These are phyloP conservation scores for Grigorovia humatica DNA, from an alignment of 805 yeast species.

Conservation along the genomic window DNA sequence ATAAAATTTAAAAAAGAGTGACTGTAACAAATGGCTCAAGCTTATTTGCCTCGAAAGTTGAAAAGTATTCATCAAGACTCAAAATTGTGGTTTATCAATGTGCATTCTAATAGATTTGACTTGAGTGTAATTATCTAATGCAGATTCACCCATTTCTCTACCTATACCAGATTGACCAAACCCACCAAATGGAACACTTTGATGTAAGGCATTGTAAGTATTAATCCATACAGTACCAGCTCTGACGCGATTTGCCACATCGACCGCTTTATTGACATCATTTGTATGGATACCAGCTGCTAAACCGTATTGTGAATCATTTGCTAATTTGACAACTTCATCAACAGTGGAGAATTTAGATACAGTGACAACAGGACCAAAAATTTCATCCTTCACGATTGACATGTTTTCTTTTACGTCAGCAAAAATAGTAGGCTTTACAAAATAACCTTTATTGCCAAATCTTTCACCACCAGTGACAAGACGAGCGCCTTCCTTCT, in stretches of 20 bases:
- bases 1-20: neutral
- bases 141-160: slow-evolving; percentile 85
- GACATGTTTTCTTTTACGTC: slow-evolving; percentile 58
- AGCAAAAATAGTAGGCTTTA: slow-evolving; percentile 66
- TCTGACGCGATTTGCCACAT: slow-evolving; percentile 61
- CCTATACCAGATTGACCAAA: slow-evolving; percentile 87
- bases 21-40: no score
- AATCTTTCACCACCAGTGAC: slow-evolving; percentile 60
- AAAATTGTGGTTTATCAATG: slow-evolving; percentile 4
- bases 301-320: slow-evolving; percentile 74
- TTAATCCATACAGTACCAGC: slow-evolving; percentile 92
- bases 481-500: slow-evolving; percentile 72
- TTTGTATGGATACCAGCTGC: slow-evolving; percentile 86
- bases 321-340: slow-evolving; percentile 69
- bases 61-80: neutral
- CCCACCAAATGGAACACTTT: slow-evolving; percentile 87
- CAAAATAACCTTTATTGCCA: slow-evolving; percentile 53
- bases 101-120: slow-evolving; percentile 56
- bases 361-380: slow-evolving; percentile 87
- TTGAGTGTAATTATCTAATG: slow-evolving; percentile 76
- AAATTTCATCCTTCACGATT: slow-evolving; percentile 68
- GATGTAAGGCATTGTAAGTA: slow-evolving; percentile 82
- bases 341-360: slow-evolving; percentile 74
- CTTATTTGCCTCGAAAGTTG: neutral
- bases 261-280: slow-evolving; percentile 63